These are phyloP conservation scores for Casuarina cunninghamiana DNA, from an alignment of 306 rosid species.

Conservation along the genomic window DNA sequence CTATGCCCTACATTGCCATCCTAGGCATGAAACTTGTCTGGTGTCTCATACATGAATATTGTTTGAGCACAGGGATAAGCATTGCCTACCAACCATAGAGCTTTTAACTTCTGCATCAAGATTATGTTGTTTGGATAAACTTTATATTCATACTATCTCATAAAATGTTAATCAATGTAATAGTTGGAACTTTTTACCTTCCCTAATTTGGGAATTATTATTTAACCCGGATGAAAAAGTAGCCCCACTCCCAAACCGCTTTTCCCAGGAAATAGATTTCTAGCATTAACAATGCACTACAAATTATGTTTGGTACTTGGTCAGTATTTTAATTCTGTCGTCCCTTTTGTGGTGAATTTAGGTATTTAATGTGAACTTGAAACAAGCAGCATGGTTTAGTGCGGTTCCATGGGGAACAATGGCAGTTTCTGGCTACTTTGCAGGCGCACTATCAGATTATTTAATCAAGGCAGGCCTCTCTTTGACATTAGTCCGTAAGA, in stretches of 20 bases:
- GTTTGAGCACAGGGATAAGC: not conserved
- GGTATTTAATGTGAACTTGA: constrained; percentile 85
- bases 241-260: not conserved
- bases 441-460: constrained; percentile 70
- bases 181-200: too few species aligned
- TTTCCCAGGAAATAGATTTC: too few species aligned
- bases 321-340: not conserved
- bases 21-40: not conserved
- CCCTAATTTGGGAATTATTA: not conserved
- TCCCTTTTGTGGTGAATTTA: constrained; percentile 23
- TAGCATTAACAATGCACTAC: not conserved
- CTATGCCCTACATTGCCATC: not conserved
- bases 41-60: not conserved
- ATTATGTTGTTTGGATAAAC: not conserved
- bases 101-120: not conserved
- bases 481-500: constrained; percentile 66
- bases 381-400: constrained; percentile 97
- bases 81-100: not conserved
- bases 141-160: too few species aligned
- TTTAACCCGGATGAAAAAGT: not conserved
- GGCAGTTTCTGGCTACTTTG: constrained; percentile 87
- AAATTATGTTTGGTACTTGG: not conserved
- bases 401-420: constrained; percentile 96
- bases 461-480: constrained; percentile 69
- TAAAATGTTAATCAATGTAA: too few species aligned